Evolutionary conservation across 1,284 basidiomycete genomes (phyloP).

Genomic region (Trametes hirsuta): DNA sequence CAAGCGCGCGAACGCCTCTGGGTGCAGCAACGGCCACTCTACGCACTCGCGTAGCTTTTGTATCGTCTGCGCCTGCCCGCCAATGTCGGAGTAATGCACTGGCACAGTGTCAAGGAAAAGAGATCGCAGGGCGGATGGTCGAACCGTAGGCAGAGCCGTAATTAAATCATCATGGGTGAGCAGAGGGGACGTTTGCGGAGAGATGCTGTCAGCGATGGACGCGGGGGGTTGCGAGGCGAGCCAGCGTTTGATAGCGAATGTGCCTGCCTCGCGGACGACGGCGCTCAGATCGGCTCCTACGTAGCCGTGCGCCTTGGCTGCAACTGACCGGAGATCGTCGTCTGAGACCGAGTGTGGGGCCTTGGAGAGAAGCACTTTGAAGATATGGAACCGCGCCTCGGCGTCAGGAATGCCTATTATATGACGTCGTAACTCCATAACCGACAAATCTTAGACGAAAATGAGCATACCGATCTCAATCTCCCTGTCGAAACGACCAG

Average conservation of each 20-base stretch:
- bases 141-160: conserved; percentile 74
- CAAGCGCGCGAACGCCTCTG: conserved; percentile 83
- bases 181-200: conserved; percentile 37
- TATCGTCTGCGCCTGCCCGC: conserved; percentile 82
- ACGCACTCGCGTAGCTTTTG: conserved; percentile 86
- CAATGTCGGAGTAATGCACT: conserved; percentile 88
- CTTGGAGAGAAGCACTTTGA: conserved; percentile 79
- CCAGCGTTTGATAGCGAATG: conserved; percentile 87
- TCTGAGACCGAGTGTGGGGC: conserved; percentile 77
- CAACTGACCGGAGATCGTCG: conserved; percentile 67
- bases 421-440: neutral
- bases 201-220: conserved; percentile 19
- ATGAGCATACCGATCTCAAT: conserved; percentile 85
- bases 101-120: conserved; percentile 88
- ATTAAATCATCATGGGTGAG: conserved; percentile 71
- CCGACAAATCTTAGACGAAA: neutral
- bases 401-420: conserved; percentile 84
- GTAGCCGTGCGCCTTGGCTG: conserved; percentile 90
- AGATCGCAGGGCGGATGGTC: conserved; percentile 94
- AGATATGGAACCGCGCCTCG: conserved; percentile 80
- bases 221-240: conserved; percentile 41
- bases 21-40: conserved; percentile 93
- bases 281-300: conserved; percentile 96
- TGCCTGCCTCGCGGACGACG: conserved; percentile 92
- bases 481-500: conserved; percentile 95